Base-by-base conservation (phyloP, 139 green algal genomes). In the Ettlia oleoabundans region DNA sequence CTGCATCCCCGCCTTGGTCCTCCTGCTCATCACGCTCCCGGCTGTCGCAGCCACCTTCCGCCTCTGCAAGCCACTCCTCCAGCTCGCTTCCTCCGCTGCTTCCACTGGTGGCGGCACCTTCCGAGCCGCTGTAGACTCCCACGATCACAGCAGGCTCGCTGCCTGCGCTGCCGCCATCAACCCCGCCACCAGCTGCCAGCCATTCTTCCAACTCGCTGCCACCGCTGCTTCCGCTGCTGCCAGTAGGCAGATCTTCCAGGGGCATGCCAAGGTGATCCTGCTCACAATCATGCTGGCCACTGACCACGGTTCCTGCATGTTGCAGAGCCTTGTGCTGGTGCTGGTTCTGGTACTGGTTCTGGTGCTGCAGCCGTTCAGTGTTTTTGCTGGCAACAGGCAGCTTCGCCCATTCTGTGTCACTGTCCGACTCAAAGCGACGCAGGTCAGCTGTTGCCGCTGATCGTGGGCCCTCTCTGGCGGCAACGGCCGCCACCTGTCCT, bases 201-300 rank as follows among this genome's bases (percentile, higher is more conserved):
- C 75, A 81, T 10, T 58, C 32, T 18, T 71, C 64, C 15, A 81
- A 58, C 61, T 81, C 58, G n/a, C 61, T 81, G 75, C 58, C 58
- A 18, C 75, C 72, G 52, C 72, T 78, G 71, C 71, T 78, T 19
- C 51, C 71, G 71, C 71, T 79, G 52, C 72, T 79, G 72, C 33
- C 38, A 10, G 18, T 21, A 6, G 8, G n/a, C 8, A 6, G 26
- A 33, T 72, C n/a, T 19, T 41, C 69, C 6, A 15, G 10, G 30
- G 42, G 55, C 55, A n/a, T n/a, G n/a, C n/a, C n/a, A n/a, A n/a
- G 55, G 18, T 28, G 55, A 28, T 65, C 18, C 55, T 65, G 18
- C 55, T 5, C 15, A 65, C 47, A 58, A 58, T 15, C n/a, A n/a
- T n/a, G n/a, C n/a, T n/a, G n/a, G n/a, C n/a, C 47, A 15, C 47